Base-by-base conservation (phyloP, 176 grass and related monocot species). In the Pharus latifolius region DNA sequence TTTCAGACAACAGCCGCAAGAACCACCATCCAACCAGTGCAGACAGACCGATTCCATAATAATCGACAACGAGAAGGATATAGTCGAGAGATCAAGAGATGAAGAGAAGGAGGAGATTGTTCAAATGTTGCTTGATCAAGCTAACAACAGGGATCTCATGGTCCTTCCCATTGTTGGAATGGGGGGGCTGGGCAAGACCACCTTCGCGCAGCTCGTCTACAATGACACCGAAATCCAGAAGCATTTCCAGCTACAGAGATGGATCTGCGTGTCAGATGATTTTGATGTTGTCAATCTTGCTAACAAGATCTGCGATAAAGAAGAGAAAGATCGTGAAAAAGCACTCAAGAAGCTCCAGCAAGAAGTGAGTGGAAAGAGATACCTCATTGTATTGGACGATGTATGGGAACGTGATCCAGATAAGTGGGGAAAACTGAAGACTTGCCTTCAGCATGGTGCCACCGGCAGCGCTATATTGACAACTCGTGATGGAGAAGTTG, bases 171-270 rank as follows among this genome's bases (percentile, higher is more conserved):
- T 84, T 6, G 18, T 78, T 10, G 74, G 66, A 29, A 77, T 78
- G 54, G 81, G 73, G 17, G 73, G 81, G 8, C 14, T 72, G 13
- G 81, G 81, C 1, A 84, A 84, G 29, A 84, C 74, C 0, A 72
- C 74, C 11, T 8, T 84, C 4, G 74, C 66, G 13, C 66, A 73
- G 23, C 1, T 72, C 17, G 56, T 84, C 17, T 84, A 58, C 28
- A 48, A 73, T 0, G 81, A 84, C 6, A 5, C 26, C 24, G 19
- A 32, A 7, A 41, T 82, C 3, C 47, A 50, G 4, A 33, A 35
- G 18, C 29, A 81, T 24, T 87, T 77, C 18, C 24, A 60, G 8
- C 16, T 32, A 18, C 5, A 0, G 43, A 23, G 44, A 0, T 87
- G 72, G 78, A 73, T 82, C 0, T 87, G 78, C 30, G 65, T 87